These are phyloP conservation scores for Rhizoclosmatium globosum DNA, from an alignment of 192 early-diverging fungal genomes.

Conservation along the genomic window DNA sequence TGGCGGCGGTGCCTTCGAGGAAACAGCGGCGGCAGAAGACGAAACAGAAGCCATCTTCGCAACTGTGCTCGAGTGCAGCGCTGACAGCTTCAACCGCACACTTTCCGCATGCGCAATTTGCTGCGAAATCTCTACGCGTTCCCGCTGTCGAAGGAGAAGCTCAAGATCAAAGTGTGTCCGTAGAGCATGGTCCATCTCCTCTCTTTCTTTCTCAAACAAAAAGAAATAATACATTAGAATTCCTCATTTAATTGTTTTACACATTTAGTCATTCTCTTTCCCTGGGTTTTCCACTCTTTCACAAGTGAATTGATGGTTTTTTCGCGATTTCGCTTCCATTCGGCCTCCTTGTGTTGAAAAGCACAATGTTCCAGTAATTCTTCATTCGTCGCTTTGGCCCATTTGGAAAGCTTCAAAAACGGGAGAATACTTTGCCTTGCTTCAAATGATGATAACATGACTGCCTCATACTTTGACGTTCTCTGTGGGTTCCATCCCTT, in stretches of 20 bases:
- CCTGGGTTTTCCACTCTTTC: conserved; percentile 27
- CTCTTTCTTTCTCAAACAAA: background rate
- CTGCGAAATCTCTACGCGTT: background rate
- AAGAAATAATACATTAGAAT: background rate
- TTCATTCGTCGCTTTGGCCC: conserved; percentile 6
- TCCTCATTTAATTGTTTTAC: background rate
- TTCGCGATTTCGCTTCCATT: conserved; percentile 26
- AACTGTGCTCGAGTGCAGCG: background rate
- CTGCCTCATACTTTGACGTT: conserved; percentile 31
- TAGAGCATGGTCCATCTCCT: background rate
- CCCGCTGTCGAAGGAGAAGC: conserved; percentile 20
- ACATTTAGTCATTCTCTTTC: background rate
- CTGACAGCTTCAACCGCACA: background rate
- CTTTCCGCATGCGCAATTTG: background rate
- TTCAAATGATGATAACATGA: conserved; percentile 33
- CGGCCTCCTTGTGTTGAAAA: conserved; percentile 8
- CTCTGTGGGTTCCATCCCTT: background rate
- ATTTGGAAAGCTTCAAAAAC: conserved; percentile 6
- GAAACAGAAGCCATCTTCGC: background rate
- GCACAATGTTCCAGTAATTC: conserved; percentile 15
- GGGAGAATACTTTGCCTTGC: conserved; percentile 28
- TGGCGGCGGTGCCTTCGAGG: no score
- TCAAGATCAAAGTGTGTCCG: conserved; percentile 35
- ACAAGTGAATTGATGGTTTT: conserved; percentile 28
- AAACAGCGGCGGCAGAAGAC: background rate